Evolutionary conservation across 2,329 filamentous ascomycete genomes (phyloP), one percentile per base, ranked within the genome.

Genomic region (Aspergillus pseudoglaucus): DNA sequence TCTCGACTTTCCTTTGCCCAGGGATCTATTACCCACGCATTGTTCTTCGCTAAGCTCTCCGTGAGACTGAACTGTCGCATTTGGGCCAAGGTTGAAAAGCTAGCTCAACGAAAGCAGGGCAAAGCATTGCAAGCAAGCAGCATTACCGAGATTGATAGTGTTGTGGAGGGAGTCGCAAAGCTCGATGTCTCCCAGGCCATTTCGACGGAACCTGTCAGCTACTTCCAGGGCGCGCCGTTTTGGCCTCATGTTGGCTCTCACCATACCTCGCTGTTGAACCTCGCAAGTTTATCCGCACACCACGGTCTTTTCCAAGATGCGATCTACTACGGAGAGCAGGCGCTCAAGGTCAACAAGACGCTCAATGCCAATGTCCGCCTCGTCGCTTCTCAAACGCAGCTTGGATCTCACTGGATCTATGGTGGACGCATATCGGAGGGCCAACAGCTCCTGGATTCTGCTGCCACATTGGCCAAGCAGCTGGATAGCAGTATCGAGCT

Each of bases 281-380:
- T 95, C 3, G 89, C 89, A 0, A 78, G 79, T 3, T 74, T 95
- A 1, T 95, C 90, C 57, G 82, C 86, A 1, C 85, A 95, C 54
- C 80, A 93, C 53, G 93, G 93, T 23, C 80, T 95, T 69, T 88
- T 90, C 54, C 84, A 88, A 51, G 91, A 97, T 64, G 91, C 91
- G 2, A 72, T 91, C 0, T 93, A 90, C 63, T 94, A 95, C 57
- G 84, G 86, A 1, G 86, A 96, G 56, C 87, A 93, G 58, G 90
- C 90, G 0, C 75, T 85, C 46, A 88, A 86, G 59, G 80, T 95
- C 50, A 88, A 88, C 18, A 76, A 78, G 49, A 81, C 79, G n/a
- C 80, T 87, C 7, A 74, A 79, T 42, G 83, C 86, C 0, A 75
- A 79, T 32, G 75, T 83, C 10, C 69, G 77, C 1, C 63, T 73